Base-by-base conservation (phyloP, 2,329 filamentous ascomycete genomes). In the Penicillium glabrum region DNA sequence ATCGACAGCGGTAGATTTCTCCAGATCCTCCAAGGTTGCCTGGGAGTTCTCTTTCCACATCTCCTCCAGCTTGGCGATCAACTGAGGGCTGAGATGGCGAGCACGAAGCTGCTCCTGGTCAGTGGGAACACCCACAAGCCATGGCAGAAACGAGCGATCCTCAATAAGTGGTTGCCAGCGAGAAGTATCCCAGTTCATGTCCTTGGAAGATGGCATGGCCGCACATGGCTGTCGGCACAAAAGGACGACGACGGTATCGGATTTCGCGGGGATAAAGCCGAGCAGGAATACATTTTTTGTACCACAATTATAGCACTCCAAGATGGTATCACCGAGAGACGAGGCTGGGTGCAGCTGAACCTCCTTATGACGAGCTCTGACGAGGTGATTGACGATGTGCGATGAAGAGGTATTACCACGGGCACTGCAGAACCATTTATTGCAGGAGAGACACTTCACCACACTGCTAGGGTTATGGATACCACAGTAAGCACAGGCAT, bases 181-280 rank as follows among this genome's bases (percentile, higher is more conserved):
- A 26, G 93, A 96, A 6, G 93, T 96, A 74, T 99, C 95, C 95
- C 95, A 99, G 74, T 95, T 99, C 93, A 99, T 98, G 70, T 99
- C 95, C 77, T 99, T 99, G 63, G 91, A 93, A 33, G 95, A 98
- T 1, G 93, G 90, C 78, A 90, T 93, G 27, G 95, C 89, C 33
- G 93, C 95, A 75, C 95, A 99, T 46, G 95, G 95, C 76, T 98
- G 95, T 59, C 95, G 92, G 75, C 95, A 99, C 37, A 99, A 84
- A 45, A 99, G 86, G 24, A 99, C 95, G 8, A 99, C 96, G 27
- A 99, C 95, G 0, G 95, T 97, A 70, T 99, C 96, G 11, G 95
- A 98, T 74, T 99, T 99, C 55, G 95, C 95, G 10, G 95, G 96
- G 66, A 99, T 99, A 74, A 99, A 99, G 7, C 95, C 95, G 27